Base-by-base conservation (phyloP, 805 yeast species). In the Candida coleopterorum region DNA sequence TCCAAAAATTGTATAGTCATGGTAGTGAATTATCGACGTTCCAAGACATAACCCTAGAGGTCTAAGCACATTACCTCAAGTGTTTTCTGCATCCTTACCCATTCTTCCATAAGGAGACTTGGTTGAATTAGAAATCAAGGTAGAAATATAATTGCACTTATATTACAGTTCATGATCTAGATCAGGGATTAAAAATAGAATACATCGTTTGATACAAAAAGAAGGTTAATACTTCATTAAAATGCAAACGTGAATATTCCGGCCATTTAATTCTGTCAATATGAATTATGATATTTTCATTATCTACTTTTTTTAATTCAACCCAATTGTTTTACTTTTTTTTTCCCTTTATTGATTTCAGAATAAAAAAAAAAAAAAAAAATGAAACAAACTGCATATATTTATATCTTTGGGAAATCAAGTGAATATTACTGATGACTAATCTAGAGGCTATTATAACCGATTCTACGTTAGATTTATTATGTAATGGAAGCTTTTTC, bases 31-130 rank as follows among this genome's bases (percentile, higher is more conserved):
- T 20, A 20, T 20, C 9, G 22, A 9, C 6, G 9, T 20, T 9
- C 9, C 22, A 20, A 20, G 22, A 20, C 22, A 20, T 20, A 22
- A 22, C 24, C 24, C 24, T 9, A 10, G 10, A 10, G 10, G 8
- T 14, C n/a, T 27, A 27, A 27, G 15, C 30, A 15, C 20, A 6
- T 18, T 29, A 29, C 32, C 32, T 29, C 32, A 29, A 15, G 17
- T 12, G 24, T 18, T 29, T 29, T 8, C n/a, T 29, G 32, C 32
- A 29, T 29, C 32, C 32, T 29, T 29, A 29, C 32, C 32, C 12
- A 12, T 7, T 20, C 25, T 20, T 29, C 32, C 8, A 11, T 16
- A 8, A 29, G 12, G 22, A 16, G 14, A 17, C 12, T 5, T 24
- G 10, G 20, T 16, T 27, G 30, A 27, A 27, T 10, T 9, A 22